phyloP scores from a whole-genome alignment of 306 rosid genomes.

The Vigna radiata region DNA sequence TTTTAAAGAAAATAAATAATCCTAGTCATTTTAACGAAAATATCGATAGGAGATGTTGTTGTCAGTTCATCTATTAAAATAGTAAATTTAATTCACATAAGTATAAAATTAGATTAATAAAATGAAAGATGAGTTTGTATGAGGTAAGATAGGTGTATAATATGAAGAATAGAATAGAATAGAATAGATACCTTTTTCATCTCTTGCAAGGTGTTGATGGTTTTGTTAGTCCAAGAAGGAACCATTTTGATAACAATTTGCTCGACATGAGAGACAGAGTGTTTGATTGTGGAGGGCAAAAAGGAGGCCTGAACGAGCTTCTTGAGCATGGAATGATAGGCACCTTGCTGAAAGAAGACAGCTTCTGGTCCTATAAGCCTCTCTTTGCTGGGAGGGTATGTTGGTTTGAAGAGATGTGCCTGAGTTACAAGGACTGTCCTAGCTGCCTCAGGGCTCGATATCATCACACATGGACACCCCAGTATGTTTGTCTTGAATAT shows the following conservation, averaged over 20 bases:
- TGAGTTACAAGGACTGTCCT: constrained; percentile 71
- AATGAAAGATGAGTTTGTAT: too few relatives aligned
- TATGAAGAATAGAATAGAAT: too few relatives aligned
- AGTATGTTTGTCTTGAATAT: constrained; percentile 84
- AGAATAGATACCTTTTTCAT: constrained; percentile 68
- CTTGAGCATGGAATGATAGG: constrained; percentile 76
- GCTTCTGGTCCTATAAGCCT: constrained; percentile 84
- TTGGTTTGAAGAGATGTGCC: constrained; percentile 81
- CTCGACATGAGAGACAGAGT: constrained; percentile 71
- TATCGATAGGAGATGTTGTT: too few relatives aligned
- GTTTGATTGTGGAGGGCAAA: constrained; percentile 61
- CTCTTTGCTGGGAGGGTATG: constrained; percentile 93
- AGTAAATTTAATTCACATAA: too few relatives aligned
- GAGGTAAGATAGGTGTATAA: too few relatives aligned
- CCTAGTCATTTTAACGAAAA: too few relatives aligned
- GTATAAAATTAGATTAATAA: too few relatives aligned
- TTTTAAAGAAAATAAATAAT: too few relatives aligned
- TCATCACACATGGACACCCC: constrained; percentile 94
- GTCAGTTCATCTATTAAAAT: too few relatives aligned
- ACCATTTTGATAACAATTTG: constrained; percentile 60
- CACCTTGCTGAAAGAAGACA: constrained; percentile 83
- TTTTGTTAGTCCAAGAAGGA: constrained; percentile 65
- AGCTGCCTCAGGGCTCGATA: constrained; percentile 77
- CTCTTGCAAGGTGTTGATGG: constrained; percentile 79
- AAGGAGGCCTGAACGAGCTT: constrained; percentile 71